Conservation (phyloP, 306 rosid species). For the Phaseolus lunatus region DNA sequence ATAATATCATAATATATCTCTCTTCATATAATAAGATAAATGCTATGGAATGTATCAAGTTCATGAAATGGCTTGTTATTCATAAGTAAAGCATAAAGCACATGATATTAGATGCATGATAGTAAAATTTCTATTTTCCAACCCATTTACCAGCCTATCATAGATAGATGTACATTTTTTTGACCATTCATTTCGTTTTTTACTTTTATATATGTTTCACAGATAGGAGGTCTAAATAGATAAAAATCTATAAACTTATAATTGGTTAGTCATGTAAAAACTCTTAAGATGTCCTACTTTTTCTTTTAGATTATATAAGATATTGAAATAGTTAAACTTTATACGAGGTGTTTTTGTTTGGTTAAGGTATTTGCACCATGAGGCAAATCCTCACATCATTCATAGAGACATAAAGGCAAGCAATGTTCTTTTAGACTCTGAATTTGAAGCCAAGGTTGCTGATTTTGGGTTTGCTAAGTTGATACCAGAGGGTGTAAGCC, state of each 20-base stretch:
- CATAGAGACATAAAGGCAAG: slow-evolving; percentile 95
- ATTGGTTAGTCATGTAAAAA: not conserved
- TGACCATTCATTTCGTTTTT: too few relatives aligned
- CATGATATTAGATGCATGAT: too few relatives aligned
- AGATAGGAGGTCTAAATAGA: too few relatives aligned
- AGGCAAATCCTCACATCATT: slow-evolving; percentile 80
- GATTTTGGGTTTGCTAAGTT: slow-evolving; percentile 96
- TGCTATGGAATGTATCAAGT: too few relatives aligned
- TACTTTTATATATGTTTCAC: too few relatives aligned
- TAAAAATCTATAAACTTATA: not conserved
- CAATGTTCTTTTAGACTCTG: slow-evolving; percentile 74
- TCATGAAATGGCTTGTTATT: too few relatives aligned
- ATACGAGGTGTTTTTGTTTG: slow-evolving; percentile 6
- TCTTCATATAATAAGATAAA: too few relatives aligned
- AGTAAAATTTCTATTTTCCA: too few relatives aligned
- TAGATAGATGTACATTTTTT: too few relatives aligned
- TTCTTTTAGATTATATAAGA: not conserved
- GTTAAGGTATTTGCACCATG: slow-evolving; percentile 83
- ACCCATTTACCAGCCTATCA: too few relatives aligned
- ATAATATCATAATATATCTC: too few relatives aligned
- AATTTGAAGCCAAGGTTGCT: slow-evolving; percentile 84
- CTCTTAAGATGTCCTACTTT: not conserved
- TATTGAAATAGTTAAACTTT: not conserved
- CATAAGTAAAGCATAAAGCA: too few relatives aligned
- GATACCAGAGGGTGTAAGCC: slow-evolving; percentile 83